Evolutionary conservation across 805 yeast genomes (phyloP).

Genomic region (Sugiyamaella floridensis): DNA sequence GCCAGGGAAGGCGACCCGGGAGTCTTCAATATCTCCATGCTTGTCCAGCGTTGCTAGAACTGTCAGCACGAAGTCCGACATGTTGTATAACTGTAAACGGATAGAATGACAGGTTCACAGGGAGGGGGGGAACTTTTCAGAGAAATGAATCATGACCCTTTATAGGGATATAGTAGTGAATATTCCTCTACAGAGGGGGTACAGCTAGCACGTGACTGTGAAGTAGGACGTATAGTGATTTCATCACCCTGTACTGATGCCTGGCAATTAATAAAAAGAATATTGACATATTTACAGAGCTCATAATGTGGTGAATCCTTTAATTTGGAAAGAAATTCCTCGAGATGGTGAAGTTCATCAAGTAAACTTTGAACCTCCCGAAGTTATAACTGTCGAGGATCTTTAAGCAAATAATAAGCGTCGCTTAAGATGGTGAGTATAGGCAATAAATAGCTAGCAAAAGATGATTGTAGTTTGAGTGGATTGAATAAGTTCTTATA

Average conservation of each 20-base stretch:
- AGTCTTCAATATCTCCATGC: constrained; percentile 55
- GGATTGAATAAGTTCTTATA: neutral
- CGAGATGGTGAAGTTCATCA: neutral
- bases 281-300: no score
- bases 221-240: no score
- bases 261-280: no score
- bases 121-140: neutral
- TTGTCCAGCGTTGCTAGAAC: constrained; percentile 61
- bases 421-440: no score
- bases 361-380: no score
- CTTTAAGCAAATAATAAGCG: no score
- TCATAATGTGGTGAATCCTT: no score
- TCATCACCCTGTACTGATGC: no score
- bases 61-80: constrained; percentile 25
- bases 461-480: neutral
- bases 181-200: neutral
- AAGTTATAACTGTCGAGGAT: neutral
- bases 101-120: neutral
- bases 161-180: neutral
- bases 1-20: constrained; percentile 59
- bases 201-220: neutral
- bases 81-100: constrained; percentile 3
- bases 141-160: neutral
- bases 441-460: neutral
- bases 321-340: no score